These are phyloP conservation scores for Trichoderma parareesei DNA, from an alignment of 495 filamentous ascomycete species.

Conservation along the genomic window DNA sequence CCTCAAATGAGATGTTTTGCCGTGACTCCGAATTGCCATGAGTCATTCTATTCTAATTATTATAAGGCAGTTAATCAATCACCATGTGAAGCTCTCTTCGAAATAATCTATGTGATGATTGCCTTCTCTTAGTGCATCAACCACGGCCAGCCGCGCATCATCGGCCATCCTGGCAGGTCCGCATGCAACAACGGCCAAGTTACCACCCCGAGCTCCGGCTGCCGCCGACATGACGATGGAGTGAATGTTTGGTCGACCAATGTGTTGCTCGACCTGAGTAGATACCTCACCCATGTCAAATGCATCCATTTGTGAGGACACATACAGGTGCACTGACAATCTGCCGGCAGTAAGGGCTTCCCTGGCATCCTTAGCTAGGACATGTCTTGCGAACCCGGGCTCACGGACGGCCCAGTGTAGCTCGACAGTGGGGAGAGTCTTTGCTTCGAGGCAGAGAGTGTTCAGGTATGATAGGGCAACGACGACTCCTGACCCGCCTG, in stretches of 20 bases:
- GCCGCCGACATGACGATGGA: slow-evolving; percentile 4
- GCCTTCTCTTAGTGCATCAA: slow-evolving; percentile 20
- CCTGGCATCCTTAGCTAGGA: background rate
- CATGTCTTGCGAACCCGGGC: slow-evolving; percentile 4
- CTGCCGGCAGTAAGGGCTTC: background rate
- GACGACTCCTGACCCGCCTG: slow-evolving; percentile 53
- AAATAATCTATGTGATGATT: slow-evolving; percentile 27
- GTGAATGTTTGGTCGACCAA: slow-evolving; percentile 10
- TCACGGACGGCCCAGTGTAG: slow-evolving; percentile 40
- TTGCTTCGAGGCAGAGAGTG: slow-evolving; percentile 22
- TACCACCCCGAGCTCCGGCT: background rate
- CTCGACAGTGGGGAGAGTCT: slow-evolving; percentile 24
- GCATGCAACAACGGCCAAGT: slow-evolving; percentile 39
- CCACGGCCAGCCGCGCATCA: slow-evolving; percentile 38
- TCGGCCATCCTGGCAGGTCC: slow-evolving; percentile 43
- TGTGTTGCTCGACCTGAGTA: background rate
- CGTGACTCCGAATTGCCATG: no score
- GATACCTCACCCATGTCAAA: background rate
- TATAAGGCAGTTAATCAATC: background rate
- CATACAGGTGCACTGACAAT: slow-evolving; percentile 6
- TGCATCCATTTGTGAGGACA: background rate
- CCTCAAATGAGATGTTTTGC: no score
- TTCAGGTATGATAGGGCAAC: slow-evolving; percentile 44
- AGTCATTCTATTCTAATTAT: background rate
- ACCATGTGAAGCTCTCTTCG: slow-evolving; percentile 39